Conservation (phyloP, 345 rosid species). For the Adansonia digitata region DNA sequence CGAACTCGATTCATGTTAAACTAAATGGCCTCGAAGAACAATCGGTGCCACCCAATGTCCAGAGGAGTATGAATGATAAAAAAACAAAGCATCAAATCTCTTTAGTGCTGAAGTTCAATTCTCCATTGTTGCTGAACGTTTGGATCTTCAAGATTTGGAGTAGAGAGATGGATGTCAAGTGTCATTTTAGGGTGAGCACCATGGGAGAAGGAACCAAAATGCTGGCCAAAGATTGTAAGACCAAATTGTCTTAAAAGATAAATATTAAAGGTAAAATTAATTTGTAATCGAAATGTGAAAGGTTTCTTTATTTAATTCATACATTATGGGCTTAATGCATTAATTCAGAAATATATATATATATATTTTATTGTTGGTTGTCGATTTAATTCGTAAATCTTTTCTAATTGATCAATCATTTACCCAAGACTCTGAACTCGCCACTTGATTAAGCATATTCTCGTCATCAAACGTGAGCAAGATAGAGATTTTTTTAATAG, state of each 20-base stretch:
- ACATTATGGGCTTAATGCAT: no score
- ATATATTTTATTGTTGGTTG: no score
- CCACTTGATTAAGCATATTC: no score
- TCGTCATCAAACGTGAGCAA: no score
- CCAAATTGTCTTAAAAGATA: constrained; percentile 27
- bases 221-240: constrained; percentile 42
- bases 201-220: constrained; percentile 33
- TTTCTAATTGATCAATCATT: no score
- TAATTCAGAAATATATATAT: no score
- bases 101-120: constrained; percentile 25
- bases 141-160: constrained; percentile 27
- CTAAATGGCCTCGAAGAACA: constrained; percentile 9
- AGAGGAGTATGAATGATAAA: constrained; percentile 15
- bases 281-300: neutral
- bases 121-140: constrained; percentile 26
- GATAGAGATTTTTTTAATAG: no score
- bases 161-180: constrained; percentile 35
- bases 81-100: constrained; percentile 20
- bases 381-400: no score
- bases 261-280: constrained; percentile 11
- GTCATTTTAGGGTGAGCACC: constrained; percentile 46
- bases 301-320: neutral
- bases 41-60: constrained; percentile 2
- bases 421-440: no score
- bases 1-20: constrained; percentile 11